Base-by-base conservation (phyloP, 164 flowering plant genomes). In the Sextonia rubra region DNA sequence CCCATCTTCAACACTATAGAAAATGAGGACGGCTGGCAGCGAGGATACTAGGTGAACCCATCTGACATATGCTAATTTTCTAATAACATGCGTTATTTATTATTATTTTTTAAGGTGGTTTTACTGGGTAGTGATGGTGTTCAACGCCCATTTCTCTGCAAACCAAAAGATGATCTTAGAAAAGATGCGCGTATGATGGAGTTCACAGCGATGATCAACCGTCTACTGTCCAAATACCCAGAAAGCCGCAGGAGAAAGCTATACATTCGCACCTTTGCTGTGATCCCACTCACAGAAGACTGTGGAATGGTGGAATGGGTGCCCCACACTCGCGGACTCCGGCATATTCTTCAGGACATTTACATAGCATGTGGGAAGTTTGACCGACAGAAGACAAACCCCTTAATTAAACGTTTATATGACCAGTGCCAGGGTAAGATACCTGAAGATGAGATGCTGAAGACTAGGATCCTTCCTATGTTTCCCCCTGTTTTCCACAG, bases 121-220 rank as follows among this genome's bases (percentile, higher is more conserved):
- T 88, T 96, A 72, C 62, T 88, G 73, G 99, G 99, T 32, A 96
- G 97, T 78, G 98, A 96, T 89, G 99, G 99, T 65, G 77, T 83
- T 76, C 85, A 85, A 68, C 91, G 88, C 17, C 97, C 98, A 47
- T 96, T 96, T 77, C 97, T 96, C 52, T 96, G 99, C 88, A 96
- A 96, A 71, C 99, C 99, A 66, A 93, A 96, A 79, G 99, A 96
- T 86, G 99, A 96, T 78, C 97, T 96, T 47, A 80, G 99, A 77
- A 96, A 96, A 83, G 98, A 96, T 86, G 97, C 99, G n/a, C 95
- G 99, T 23, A 96, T 96, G 99, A 96, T 96, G 98, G 99, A 96
- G 75, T 96, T 93, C 77, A 90, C 90, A 77, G 95, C 97, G 64
- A 96, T 89, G 95, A 90, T 96, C 78, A 96, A 96, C 76, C 93